Base-by-base conservation (phyloP, 2,329 filamentous ascomycete genomes). In the Trichoderma sp. region DNA sequence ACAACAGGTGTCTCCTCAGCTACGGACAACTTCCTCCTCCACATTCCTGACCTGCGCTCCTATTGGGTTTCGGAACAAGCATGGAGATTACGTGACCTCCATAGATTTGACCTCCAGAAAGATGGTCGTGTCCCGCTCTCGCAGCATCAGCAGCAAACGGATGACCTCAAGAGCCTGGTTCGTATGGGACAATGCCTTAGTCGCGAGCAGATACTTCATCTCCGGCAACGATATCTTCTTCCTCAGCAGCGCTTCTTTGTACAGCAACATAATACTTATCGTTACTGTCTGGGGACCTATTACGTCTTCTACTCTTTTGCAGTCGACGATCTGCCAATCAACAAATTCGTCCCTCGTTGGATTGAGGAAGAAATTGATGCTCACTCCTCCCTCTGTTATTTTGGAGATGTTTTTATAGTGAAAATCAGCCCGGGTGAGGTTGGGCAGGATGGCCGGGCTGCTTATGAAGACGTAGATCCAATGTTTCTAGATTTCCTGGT, bases 181-280 rank as follows among this genome's bases (percentile, higher is more conserved):
- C 5, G 8, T 50, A 0, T 1, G 17, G 0, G 9, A n/a, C n/a
- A 20, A 3, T 1, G 4, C n/a, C 43, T 50, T 6, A 50, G n/a
- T 50, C n/a, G 43, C 43, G 43, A 50, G n/a, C 43, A 20, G 2
- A 20, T 50, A 4, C 43, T 50, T 20, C n/a, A 50, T 50, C 43
- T 50, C 15, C n/a, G 43, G 43, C 43, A 50, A 20, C 43, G 43
- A 20, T 1, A 50, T 50, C n/a, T 50, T 50, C 4, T 20, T 50
- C 43, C 43, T 6, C 43, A 20, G 4, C 43, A 50, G 43, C n/a
- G n/a, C 11, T 20, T 50, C 9, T n/a, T 50, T 20, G 43, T 20
- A 20, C 43, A 20, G 3, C 43, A 50, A 3, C 43, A 50, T 5
- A 4, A 43, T n/a, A 0, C 0, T n/a, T 20, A 50, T 20, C 43